Evolutionary conservation across 225 moss, liverwort and hornwort genomes (phyloP), one percentile per base, ranked within the genome.

Genomic region (Straminergon stramineum): DNA sequence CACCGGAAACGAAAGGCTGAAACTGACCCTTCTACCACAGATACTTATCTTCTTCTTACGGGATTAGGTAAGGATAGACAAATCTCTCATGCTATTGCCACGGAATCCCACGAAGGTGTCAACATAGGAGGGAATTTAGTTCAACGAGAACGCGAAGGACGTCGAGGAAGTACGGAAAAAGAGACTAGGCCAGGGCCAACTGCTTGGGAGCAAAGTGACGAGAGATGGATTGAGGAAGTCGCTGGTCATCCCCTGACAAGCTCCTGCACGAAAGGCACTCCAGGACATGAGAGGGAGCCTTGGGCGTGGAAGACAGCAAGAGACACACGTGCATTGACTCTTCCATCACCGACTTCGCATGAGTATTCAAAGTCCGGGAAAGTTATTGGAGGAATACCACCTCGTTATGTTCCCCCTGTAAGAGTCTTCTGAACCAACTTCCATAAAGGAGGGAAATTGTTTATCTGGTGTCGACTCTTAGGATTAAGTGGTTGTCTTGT

Each of bases 371-470:
- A 92, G 75, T 88, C 91, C 23, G 91, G 89, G 81, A 94, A 92
- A 87, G 16, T 84, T 74, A 57, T 82, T 51, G 91, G 88, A 86
- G 93, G 94, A 79, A 90, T 94, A 74, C 94, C 93, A 53, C 94
- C 93, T 79, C 94, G 93, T 83, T 94, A 93, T 90, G 90, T 89
- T 34, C 92, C 91, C 53, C 93, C 92, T 53, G 94, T 94, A 94
- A 94, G 93, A 64, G 51, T 75, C 83, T 53, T 86, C 83, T 81
- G 43, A 26, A n/a, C 85, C 28, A 28, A 56, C 57, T 83, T 64
- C n/a, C 13, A 9, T 21, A 43, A 39, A 58, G 41, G 57, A 88
- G 55, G 41, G 43, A 68, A 48, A 34, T 60, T 39, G 37, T 63
- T 81, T 86, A 60, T 84, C 34, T 75, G 32, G 51, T 57, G 35